These are phyloP conservation scores for Colletotrichum tropicale DNA, from an alignment of 2,329 filamentous ascomycete species.

Conservation along the genomic window DNA sequence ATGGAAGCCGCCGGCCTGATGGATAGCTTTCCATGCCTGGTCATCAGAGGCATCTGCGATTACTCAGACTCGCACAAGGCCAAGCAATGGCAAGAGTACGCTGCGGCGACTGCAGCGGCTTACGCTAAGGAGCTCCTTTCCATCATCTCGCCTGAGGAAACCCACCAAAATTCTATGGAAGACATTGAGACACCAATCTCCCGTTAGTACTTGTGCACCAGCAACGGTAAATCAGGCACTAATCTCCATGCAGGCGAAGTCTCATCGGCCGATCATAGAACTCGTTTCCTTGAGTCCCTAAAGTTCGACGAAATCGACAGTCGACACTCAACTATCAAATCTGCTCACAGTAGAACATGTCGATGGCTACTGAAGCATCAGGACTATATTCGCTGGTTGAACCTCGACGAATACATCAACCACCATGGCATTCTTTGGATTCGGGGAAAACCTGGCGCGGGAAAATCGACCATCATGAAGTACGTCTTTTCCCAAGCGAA, in stretches of 20 bases:
- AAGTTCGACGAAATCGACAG: slow-evolving; percentile 41
- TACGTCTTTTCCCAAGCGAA: too few relatives aligned
- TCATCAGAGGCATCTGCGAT: slow-evolving; percentile 40
- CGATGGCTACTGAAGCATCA: slow-evolving; percentile 40
- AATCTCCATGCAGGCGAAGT: too few relatives aligned
- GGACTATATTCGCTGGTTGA: slow-evolving; percentile 41
- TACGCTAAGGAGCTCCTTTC: slow-evolving; percentile 16
- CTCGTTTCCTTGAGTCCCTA: slow-evolving; percentile 30
- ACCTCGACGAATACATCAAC: slow-evolving; percentile 19
- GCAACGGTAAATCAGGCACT: too few relatives aligned
- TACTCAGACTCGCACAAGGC: slow-evolving; percentile 43
- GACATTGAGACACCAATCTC: too few relatives aligned
- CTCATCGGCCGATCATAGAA: neutral
- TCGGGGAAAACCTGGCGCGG: slow-evolving; percentile 47
- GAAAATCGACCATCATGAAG: slow-evolving; percentile 54
- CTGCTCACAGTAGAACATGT: slow-evolving; percentile 41
- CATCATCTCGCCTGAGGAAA: neutral
- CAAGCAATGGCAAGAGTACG: slow-evolving; percentile 38
- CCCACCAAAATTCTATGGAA: neutral
- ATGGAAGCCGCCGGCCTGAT: slow-evolving; percentile 32
- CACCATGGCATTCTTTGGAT: slow-evolving; percentile 51
- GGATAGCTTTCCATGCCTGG: slow-evolving; percentile 31
- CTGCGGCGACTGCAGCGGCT: slow-evolving; percentile 33
- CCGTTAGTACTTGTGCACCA: too few relatives aligned
- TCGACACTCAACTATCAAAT: slow-evolving; percentile 37